These are phyloP conservation scores for Neonectria magnoliae DNA, from an alignment of 2,329 filamentous ascomycete genomes.

Conservation along the genomic window DNA sequence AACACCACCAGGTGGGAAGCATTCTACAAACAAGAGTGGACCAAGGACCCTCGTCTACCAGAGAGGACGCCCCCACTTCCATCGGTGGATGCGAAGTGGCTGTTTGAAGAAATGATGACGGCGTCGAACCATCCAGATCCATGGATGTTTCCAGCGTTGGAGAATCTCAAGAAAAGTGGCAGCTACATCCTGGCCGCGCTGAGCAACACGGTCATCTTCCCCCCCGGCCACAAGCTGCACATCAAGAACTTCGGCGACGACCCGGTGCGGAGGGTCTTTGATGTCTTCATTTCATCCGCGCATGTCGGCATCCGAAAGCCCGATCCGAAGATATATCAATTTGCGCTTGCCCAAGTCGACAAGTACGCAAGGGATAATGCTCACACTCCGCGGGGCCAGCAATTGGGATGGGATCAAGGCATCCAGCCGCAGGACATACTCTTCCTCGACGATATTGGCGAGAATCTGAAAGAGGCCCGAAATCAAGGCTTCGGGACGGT, in stretches of 20 bases:
- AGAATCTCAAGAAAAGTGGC: slow-evolving; percentile 71
- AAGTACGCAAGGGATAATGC: slow-evolving; percentile 67
- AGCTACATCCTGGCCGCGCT: slow-evolving; percentile 81
- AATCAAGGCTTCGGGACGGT: slow-evolving; percentile 81
- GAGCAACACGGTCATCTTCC: slow-evolving; percentile 91
- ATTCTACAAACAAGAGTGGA: slow-evolving; percentile 63
- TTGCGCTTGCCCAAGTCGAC: slow-evolving; percentile 74
- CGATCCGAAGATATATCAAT: slow-evolving; percentile 80
- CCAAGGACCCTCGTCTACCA: slow-evolving; percentile 53
- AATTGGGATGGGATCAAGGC: slow-evolving; percentile 57
- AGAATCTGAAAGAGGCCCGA: slow-evolving; percentile 86
- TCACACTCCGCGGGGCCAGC: slow-evolving; percentile 48
- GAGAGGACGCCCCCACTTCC: slow-evolving; percentile 70
- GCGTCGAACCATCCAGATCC: slow-evolving; percentile 77
- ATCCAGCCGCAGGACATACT: slow-evolving; percentile 75
- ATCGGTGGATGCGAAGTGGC: slow-evolving; percentile 75
- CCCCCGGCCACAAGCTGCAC: slow-evolving; percentile 75
- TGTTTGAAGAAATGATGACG: slow-evolving; percentile 95
- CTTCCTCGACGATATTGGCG: slow-evolving; percentile 94
- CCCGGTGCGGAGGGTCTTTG: slow-evolving; percentile 75
- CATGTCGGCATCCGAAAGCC: slow-evolving; percentile 91
- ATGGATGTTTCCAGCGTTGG: slow-evolving; percentile 86
- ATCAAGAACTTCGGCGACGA: slow-evolving; percentile 59
- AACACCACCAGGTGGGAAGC: slow-evolving; percentile 73
- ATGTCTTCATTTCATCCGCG: slow-evolving; percentile 87